These are phyloP conservation scores for Tubosaeta sp. DNA, from an alignment of 768 basidiomycete genomes.

Conservation along the genomic window DNA sequence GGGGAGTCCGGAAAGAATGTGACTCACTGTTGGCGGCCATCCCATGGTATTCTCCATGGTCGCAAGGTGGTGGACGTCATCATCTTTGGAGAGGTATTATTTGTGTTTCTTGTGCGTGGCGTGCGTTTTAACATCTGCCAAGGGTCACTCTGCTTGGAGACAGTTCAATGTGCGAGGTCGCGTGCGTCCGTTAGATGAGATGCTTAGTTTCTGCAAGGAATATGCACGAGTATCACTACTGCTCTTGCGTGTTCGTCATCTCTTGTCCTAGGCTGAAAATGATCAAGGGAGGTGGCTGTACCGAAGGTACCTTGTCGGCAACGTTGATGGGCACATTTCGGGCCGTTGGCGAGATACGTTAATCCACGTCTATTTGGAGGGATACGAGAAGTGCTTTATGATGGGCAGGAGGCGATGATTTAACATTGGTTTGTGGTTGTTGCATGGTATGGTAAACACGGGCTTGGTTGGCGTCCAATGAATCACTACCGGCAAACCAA, in stretches of 20 bases:
- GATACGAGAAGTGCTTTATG: conserved; percentile 85
- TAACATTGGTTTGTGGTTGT: background rate
- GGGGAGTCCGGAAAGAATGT: conserved; percentile 37
- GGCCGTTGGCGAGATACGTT: conserved; percentile 88
- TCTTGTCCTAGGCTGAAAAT: conserved; percentile 48
- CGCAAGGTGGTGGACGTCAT: conserved; percentile 52
- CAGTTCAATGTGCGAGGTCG: conserved; percentile 78
- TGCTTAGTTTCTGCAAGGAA: conserved; percentile 79
- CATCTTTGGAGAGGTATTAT: conserved; percentile 66
- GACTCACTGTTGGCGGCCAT: conserved; percentile 27
- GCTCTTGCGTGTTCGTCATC: background rate
- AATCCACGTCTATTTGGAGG: conserved; percentile 54
- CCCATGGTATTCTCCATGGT: conserved; percentile 22
- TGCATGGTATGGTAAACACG: no score
- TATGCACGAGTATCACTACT: conserved; percentile 49
- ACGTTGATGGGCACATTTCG: conserved; percentile 62
- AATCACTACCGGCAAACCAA: no score
- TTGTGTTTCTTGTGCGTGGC: background rate
- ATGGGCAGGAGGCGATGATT: conserved; percentile 60
- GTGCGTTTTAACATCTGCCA: background rate
- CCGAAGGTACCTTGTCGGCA: conserved; percentile 76
- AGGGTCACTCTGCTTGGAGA: conserved; percentile 93
- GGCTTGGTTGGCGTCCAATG: no score
- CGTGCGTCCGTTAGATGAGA: conserved; percentile 76
- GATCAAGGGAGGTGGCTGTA: conserved; percentile 84